phyloP scores from a whole-genome alignment of 495 filamentous ascomycete species.

The Xylaria venustula region DNA sequence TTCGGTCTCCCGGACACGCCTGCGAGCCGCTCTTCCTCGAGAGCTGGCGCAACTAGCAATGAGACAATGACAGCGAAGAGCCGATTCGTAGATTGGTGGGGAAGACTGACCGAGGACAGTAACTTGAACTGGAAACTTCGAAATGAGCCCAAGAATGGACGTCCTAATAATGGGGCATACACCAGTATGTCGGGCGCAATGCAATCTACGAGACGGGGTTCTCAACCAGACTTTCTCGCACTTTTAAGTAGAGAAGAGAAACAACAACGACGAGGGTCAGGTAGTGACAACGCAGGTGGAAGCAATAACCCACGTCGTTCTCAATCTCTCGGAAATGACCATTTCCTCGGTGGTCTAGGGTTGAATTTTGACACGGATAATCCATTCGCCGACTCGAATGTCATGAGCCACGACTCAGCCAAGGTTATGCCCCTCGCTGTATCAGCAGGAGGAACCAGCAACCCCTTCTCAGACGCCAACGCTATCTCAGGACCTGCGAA shows the following conservation, averaged over 20 bases:
- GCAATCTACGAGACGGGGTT: conserved; percentile 21
- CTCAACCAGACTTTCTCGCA: conserved; percentile 41
- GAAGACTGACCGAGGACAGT: conserved; percentile 36
- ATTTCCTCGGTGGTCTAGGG: conserved; percentile 40
- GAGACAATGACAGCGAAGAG: conserved; percentile 28
- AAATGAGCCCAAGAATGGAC: conserved; percentile 14
- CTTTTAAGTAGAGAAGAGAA: conserved; percentile 36
- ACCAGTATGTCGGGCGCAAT: conserved; percentile 20
- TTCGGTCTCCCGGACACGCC: conserved; percentile 39
- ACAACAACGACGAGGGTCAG: conserved; percentile 34
- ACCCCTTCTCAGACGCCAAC: conserved; percentile 47
- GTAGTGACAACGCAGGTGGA: conserved; percentile 27
- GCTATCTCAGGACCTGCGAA: conserved; percentile 23
- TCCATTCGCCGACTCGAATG: conserved; percentile 46
- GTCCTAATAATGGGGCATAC: conserved; percentile 19
- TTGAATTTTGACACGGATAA: conserved; percentile 37
- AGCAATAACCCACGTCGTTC: conserved; percentile 25
- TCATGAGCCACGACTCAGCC: conserved; percentile 37
- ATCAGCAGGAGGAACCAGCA: conserved; percentile 25
- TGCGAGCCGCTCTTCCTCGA: conserved; percentile 41
- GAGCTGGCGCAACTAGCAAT: conserved; percentile 8
- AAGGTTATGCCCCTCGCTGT: conserved; percentile 35
- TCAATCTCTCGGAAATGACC: conserved; percentile 24
- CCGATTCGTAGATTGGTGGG: conserved; percentile 41
- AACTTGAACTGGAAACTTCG: conserved; percentile 36